Evolutionary conservation across 2,329 filamentous ascomycete species (phyloP).

Genomic region (Tricladium varicosporioides): DNA sequence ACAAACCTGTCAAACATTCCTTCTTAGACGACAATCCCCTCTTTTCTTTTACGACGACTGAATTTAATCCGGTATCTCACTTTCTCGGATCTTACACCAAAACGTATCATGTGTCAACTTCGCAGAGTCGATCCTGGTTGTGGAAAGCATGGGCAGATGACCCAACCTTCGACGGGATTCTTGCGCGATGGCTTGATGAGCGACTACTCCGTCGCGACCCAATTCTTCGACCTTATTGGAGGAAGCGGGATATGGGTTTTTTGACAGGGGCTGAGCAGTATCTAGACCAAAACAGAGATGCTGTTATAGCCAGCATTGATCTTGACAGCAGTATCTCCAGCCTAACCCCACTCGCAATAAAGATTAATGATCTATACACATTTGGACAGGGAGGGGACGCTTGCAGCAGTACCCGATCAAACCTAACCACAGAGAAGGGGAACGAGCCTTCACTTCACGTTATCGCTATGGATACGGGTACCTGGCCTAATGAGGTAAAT

Average conservation of each 20-base stretch:
- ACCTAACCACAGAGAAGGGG: constrained; percentile 42
- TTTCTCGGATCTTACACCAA: too few relatives aligned
- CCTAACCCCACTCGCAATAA: constrained; percentile 36
- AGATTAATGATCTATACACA: constrained; percentile 37
- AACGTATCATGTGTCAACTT: constrained; percentile 42
- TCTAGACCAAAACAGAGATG: constrained; percentile 36
- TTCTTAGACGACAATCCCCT: constrained; percentile 48
- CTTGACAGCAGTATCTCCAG: constrained; percentile 34
- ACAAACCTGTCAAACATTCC: constrained; percentile 41
- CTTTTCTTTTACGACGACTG: constrained; percentile 34
- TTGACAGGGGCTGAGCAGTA: constrained; percentile 41
- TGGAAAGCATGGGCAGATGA: constrained; percentile 48
- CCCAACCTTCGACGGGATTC: constrained; percentile 44
- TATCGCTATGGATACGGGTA: constrained; percentile 36
- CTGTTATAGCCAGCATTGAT: constrained; percentile 35
- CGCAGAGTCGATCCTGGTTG: constrained; percentile 42
- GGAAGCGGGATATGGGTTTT: constrained; percentile 39
- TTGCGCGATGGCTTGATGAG: constrained; percentile 47
- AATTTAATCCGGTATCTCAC: too few relatives aligned
- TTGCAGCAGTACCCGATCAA: constrained; percentile 36
- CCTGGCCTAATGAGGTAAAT: constrained; percentile 35
- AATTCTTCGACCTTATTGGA: constrained; percentile 40
- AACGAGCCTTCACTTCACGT: constrained; percentile 42
- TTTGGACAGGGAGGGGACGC: constrained; percentile 40
- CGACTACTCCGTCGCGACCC: constrained; percentile 41